Percentiles rank a stretch among this genome's conserved stretches.
Conservation (phyloP, 352 stramenopile species). For the Globisporangium barbulae region DNA sequence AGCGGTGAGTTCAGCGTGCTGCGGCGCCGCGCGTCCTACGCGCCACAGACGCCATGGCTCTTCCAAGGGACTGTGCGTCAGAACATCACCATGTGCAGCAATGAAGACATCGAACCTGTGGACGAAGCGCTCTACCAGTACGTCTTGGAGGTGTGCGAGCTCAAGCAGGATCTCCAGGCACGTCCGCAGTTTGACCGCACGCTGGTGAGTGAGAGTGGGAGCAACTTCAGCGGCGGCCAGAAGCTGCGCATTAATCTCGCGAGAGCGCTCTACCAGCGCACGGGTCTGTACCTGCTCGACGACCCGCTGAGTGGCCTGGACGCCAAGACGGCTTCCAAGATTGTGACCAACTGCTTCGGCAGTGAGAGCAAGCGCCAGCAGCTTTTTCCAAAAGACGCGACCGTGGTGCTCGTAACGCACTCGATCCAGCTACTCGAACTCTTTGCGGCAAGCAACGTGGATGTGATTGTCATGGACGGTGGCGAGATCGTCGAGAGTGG, state of each 20-base stretch:
- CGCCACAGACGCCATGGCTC: slow-evolving; percentile 76
- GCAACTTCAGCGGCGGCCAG: slow-evolving; percentile 87
- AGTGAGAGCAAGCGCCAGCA: slow-evolving; percentile 20
- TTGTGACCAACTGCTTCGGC: slow-evolving; percentile 49
- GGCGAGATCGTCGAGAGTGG: slow-evolving; percentile 50
- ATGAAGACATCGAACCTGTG: slow-evolving; percentile 18
- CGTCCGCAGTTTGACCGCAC: slow-evolving; percentile 43
- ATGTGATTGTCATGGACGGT: slow-evolving; percentile 58
- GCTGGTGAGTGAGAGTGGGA: slow-evolving; percentile 66
- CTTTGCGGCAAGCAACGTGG: slow-evolving; percentile 33
- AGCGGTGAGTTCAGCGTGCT: slow-evolving; percentile 22
- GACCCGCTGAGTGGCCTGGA: slow-evolving; percentile 86
- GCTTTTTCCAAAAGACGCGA: slow-evolving; percentile 45
- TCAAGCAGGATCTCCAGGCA: slow-evolving; percentile 61
- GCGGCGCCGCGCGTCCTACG: slow-evolving; percentile 45
- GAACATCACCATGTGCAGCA: slow-evolving; percentile 58
- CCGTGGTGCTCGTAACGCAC: slow-evolving; percentile 79
- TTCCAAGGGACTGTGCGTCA: slow-evolving; percentile 54
- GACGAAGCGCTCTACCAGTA: slow-evolving; percentile 41
- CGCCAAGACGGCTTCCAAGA: slow-evolving; percentile 40
- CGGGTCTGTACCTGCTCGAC: slow-evolving; percentile 82
- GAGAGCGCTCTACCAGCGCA: slow-evolving; percentile 70
- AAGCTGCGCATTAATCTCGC: slow-evolving; percentile 80
- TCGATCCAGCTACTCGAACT: slow-evolving; percentile 60
- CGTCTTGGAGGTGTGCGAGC: slow-evolving; percentile 64